phyloP scores from a whole-genome alignment of 2,329 filamentous ascomycete genomes.

The Fusarium anthophilum region DNA sequence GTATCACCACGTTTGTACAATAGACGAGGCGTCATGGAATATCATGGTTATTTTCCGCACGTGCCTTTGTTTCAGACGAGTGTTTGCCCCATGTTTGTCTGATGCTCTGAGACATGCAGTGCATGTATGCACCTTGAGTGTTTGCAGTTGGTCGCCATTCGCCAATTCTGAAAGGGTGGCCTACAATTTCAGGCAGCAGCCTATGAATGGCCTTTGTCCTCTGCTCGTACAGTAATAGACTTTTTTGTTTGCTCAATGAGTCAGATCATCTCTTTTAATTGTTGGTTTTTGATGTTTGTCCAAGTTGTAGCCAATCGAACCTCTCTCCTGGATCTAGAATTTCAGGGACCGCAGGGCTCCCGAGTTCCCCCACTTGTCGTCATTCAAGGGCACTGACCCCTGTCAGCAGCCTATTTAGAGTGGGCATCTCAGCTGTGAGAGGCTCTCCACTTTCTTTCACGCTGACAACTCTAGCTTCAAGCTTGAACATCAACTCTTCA shows the following conservation, averaged over 20 bases:
- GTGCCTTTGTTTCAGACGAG: not conserved
- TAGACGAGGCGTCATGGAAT: not conserved
- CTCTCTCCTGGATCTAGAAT: not conserved
- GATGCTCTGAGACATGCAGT: not conserved
- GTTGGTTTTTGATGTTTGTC: not conserved
- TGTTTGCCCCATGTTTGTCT: not conserved
- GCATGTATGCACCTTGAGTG: not conserved
- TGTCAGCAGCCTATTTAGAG: constrained; percentile 13
- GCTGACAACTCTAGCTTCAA: constrained; percentile 1
- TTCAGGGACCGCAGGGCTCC: constrained; percentile 20
- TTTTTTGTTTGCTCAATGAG: not conserved
- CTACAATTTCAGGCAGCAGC: not conserved
- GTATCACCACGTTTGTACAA: constrained; percentile 29
- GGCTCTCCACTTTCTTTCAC: constrained; percentile 15
- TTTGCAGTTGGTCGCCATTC: not conserved
- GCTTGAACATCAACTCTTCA: not conserved
- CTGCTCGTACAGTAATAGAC: too few relatives aligned
- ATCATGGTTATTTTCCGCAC: not conserved
- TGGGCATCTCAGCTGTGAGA: constrained; percentile 15
- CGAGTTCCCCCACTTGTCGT: constrained; percentile 20
- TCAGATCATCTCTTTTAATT: not conserved
- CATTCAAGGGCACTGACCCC: constrained; percentile 3
- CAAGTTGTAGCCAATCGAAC: not conserved
- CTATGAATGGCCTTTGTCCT: not conserved
- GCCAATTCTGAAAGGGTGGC: not conserved